A percentile compares a stretch with the other conserved stretches of the same genome.
phyloP scores from a whole-genome alignment of 208 protist species.

The Wallacemonas sp. region DNA sequence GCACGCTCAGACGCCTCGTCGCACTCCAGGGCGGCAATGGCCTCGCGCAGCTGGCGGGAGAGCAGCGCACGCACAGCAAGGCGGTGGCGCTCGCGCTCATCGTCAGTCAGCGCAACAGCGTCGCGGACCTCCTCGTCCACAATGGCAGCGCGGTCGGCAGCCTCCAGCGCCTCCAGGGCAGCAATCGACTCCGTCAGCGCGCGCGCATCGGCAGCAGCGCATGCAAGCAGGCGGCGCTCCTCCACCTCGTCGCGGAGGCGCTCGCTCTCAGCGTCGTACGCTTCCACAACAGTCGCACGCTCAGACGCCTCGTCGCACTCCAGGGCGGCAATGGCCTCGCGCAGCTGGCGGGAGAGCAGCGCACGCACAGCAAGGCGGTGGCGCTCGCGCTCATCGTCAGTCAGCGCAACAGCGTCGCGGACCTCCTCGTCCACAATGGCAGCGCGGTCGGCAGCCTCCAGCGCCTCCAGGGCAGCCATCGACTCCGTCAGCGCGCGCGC shows the following conservation, averaged over 20 bases:
- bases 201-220: slow-evolving; percentile 8
- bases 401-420: background rate
- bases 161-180: slow-evolving; percentile 12
- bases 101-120: background rate
- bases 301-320: background rate
- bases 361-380: slow-evolving; percentile 9
- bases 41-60: slow-evolving; percentile 6
- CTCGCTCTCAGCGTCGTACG: background rate
- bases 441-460: slow-evolving; percentile 9
- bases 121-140: background rate
- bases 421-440: background rate
- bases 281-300: background rate
- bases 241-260: background rate
- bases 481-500: slow-evolving; percentile 3
- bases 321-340: slow-evolving; percentile 4
- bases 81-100: background rate
- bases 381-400: background rate
- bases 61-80: slow-evolving; percentile 12
- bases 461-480: slow-evolving; percentile 10
- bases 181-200: background rate
- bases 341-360: slow-evolving; percentile 11
- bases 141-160: slow-evolving; percentile 2
- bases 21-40: slow-evolving; percentile 3
- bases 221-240: slow-evolving; percentile 8
- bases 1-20: background rate